Percentiles rank a stretch among this genome's conserved stretches.
Conservation (phyloP, 129 eudicot species). For the Gnaphalium uliginosum region DNA sequence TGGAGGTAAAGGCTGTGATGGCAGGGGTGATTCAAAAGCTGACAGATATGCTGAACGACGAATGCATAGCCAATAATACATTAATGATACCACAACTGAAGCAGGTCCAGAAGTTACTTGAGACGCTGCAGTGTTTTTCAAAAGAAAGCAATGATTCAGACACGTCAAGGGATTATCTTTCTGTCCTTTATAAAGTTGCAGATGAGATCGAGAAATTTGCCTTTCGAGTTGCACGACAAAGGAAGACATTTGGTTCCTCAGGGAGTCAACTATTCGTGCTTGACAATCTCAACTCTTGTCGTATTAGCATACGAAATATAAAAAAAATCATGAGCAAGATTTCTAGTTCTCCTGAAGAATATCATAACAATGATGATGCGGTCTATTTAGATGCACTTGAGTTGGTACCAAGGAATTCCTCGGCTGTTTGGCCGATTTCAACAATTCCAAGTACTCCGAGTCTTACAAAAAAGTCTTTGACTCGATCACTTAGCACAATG, state of each 20-base stretch:
- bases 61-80: conserved; percentile 18
- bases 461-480: neutral
- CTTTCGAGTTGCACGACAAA: conserved; percentile 31
- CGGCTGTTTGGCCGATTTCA: conserved; percentile 22
- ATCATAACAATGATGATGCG: neutral
- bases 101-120: conserved; percentile 25
- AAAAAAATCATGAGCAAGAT: conserved; percentile 3
- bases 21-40: conserved; percentile 40
- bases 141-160: conserved; percentile 16
- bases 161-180: conserved; percentile 20
- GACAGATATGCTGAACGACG: conserved; percentile 35
- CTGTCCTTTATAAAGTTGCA: conserved; percentile 35
- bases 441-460: neutral
- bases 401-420: conserved; percentile 3
- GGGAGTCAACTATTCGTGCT: conserved; percentile 31
- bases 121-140: conserved; percentile 15
- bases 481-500: conserved; percentile 11
- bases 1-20: conserved; percentile 39
- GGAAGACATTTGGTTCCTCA: conserved; percentile 36
- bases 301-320: conserved; percentile 33
- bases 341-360: neutral
- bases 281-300: conserved; percentile 27
- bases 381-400: neutral
- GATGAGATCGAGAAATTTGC: conserved; percentile 42
- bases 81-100: conserved; percentile 27